Evolutionary conservation across 192 early-diverging fungal genomes (phyloP).

Genomic region (Gamsiella multidivaricata): DNA sequence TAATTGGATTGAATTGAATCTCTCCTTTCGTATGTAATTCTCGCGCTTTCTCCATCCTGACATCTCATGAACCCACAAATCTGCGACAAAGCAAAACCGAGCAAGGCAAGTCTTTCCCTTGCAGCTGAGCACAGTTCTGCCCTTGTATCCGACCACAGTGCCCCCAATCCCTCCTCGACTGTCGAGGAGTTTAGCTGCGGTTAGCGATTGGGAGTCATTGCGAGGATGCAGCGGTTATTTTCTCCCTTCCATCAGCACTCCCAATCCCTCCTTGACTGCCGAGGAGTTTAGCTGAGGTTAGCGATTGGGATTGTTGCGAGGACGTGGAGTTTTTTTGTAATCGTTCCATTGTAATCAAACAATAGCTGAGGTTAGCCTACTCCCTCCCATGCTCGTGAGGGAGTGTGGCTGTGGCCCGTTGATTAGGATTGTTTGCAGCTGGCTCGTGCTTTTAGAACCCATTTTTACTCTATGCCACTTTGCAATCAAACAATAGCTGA

Average conservation of each 20-base stretch:
- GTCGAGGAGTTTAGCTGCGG: slow-evolving; percentile 4
- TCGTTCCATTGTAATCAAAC: slow-evolving; percentile 30
- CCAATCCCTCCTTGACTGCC: not conserved
- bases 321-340: no score
- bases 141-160: not conserved
- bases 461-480: not conserved
- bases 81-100: slow-evolving; percentile 3
- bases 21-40: no score
- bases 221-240: slow-evolving; percentile 2
- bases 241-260: no score
- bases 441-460: not conserved
- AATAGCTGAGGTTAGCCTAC: slow-evolving; percentile 32
- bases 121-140: no score
- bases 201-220: slow-evolving; percentile 12
- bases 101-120: not conserved
- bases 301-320: slow-evolving; percentile 10
- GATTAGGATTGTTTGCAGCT: slow-evolving; percentile 21
- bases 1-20: no score
- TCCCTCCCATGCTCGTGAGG: slow-evolving; percentile 31
- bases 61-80: not conserved
- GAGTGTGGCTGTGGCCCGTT: slow-evolving; percentile 22
- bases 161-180: not conserved
- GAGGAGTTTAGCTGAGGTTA: slow-evolving; percentile 5
- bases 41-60: no score
- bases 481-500: slow-evolving; percentile 33